Base-by-base conservation (phyloP, 164 flowering plant species). In the Stephania yunnanensis region DNA sequence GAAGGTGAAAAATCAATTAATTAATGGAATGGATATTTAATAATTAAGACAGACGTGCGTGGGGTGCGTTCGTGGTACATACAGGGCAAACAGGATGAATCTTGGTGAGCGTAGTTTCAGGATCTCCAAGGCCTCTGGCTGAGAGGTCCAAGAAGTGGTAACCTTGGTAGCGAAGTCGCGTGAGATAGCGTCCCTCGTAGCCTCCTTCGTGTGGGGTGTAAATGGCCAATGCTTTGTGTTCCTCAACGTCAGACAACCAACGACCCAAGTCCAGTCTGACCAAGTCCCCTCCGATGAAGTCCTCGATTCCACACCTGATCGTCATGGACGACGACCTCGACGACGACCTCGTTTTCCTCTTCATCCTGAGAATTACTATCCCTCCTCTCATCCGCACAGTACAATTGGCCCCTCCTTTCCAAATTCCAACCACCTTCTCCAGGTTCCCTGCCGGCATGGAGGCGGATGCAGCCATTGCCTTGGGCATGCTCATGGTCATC, bases 121-220 rank as follows among this genome's bases (percentile, higher is more conserved):
- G 92, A 77, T 91, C 95, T 42, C 95, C 95, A 0, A 91, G 89
- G 30, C 96, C 90, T 10, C 93, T 89, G n/a, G 93, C 95, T 1
- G 90, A 71, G 73, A 91, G 85, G 85, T 89, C 92, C 17, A 89
- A 87, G 80, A 89, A 89, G 4, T 76, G 53, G 61, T 76, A 76
- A 30, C 78, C 78, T 30, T 70, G 68, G 69, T 76, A 76, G 73
- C 84, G 75, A 7, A 91, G 87, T 2, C 88, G 83, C 61, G 71
- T 86, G 1, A 91, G 83, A 48, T 78, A 78, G 1, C 76, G 76
- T 4, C 95, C 95, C 78, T 91, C 96, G 50, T 88, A 91, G 15
- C 96, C 93, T 8, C 96, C 93, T 69, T 91, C 93, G 61, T 89
- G 93, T 0, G 93, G 96, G 5, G 88, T 63, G 80, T 91, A 91